phyloP scores from a whole-genome alignment of 2,329 filamentous ascomycete genomes.

The Neocucurbitaria cava region DNA sequence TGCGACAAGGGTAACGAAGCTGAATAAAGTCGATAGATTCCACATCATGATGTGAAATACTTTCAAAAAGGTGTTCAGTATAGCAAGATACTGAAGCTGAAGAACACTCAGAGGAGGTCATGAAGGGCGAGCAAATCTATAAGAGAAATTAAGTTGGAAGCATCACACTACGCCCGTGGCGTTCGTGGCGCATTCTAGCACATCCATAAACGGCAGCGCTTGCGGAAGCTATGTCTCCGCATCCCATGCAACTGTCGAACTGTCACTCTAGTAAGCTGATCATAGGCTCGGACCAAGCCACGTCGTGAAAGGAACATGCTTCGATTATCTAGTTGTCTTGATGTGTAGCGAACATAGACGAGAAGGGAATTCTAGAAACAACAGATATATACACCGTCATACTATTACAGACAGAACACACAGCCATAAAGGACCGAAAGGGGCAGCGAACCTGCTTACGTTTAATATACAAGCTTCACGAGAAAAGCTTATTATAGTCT shows the following conservation, averaged over 20 bases:
- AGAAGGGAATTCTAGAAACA: no score
- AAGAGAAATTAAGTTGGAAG: background rate
- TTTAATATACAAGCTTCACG: no score
- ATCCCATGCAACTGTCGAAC: background rate
- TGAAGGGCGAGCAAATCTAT: background rate
- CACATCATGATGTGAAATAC: background rate
- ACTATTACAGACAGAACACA: no score
- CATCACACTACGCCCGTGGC: background rate
- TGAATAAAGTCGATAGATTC: background rate
- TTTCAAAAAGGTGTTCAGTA: background rate
- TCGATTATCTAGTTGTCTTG: background rate
- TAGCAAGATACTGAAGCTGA: background rate
- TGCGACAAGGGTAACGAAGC: background rate
- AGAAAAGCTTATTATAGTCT: background rate
- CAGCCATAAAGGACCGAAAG: no score
- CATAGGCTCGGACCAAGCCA: background rate
- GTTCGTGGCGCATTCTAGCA: background rate
- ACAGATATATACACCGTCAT: no score
- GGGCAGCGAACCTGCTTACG: no score
- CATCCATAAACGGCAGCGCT: background rate
- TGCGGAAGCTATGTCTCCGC: background rate
- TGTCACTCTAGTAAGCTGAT: background rate
- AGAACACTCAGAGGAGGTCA: background rate
- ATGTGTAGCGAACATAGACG: no score
- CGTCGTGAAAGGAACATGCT: background rate